Evolutionary conservation across 1,139 yeast species (phyloP).

Genomic region (Insectozyma bohioensis): DNA sequence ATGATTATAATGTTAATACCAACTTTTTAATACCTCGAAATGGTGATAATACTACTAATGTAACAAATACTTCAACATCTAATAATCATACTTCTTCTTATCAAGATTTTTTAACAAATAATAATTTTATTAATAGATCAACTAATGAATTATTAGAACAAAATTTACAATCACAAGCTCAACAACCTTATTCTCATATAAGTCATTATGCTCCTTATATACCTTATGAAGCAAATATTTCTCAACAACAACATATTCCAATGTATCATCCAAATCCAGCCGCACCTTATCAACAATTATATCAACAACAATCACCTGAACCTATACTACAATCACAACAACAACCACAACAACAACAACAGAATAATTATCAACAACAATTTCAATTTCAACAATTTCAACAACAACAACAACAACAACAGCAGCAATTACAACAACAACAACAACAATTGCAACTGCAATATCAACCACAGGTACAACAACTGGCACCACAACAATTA

Average conservation of each 20-base stretch:
- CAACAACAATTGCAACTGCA: slow-evolving; percentile 1
- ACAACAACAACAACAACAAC: background rate
- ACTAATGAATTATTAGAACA: slow-evolving; percentile 4
- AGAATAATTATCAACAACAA: background rate
- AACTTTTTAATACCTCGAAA: background rate
- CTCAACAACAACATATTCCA: slow-evolving; percentile 3
- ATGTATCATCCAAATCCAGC: slow-evolving; percentile 5
- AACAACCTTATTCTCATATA: slow-evolving; percentile 13
- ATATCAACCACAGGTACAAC: background rate
- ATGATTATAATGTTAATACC: no score
- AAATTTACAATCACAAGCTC: slow-evolving; percentile 8
- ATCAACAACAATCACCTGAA: slow-evolving; percentile 3
- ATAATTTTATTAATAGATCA: slow-evolving; percentile 21
- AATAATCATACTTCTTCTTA: slow-evolving; percentile 14
- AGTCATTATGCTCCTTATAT: slow-evolving; percentile 14
- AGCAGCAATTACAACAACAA: slow-evolving; percentile 1
- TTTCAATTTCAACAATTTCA: background rate
- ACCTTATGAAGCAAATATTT: slow-evolving; percentile 10
- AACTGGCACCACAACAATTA: slow-evolving; percentile 1
- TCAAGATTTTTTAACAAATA: slow-evolving; percentile 23
- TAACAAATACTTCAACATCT: slow-evolving; percentile 1
- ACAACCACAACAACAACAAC: slow-evolving; percentile 2
- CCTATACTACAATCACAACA: slow-evolving; percentile 3
- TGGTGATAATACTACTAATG: background rate
- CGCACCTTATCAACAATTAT: slow-evolving; percentile 3